Evolutionary conservation across 1,284 basidiomycete genomes (phyloP).

Genomic region (Melampsora medusae): DNA sequence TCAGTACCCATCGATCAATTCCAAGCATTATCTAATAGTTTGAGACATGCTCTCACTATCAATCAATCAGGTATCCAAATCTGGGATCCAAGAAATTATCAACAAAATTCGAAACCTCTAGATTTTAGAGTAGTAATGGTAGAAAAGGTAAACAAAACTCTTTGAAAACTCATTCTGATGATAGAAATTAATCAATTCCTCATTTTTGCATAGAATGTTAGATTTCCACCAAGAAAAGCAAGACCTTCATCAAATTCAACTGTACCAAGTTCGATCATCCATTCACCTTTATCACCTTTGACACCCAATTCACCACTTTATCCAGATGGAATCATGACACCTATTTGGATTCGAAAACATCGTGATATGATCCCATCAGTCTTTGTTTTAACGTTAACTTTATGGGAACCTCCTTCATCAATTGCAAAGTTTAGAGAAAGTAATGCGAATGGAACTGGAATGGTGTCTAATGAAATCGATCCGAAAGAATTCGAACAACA

Average conservation of each 20-base stretch:
- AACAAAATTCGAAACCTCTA: slow-evolving; percentile 56
- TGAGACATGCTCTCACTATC: slow-evolving; percentile 64
- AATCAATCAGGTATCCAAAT: slow-evolving; percentile 56
- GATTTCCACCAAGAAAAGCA: slow-evolving; percentile 82
- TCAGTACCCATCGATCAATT: slow-evolving; percentile 51
- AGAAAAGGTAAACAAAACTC: slow-evolving; percentile 63
- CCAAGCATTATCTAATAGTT: slow-evolving; percentile 63
- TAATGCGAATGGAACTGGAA: slow-evolving; percentile 4
- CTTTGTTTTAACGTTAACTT: slow-evolving; percentile 80
- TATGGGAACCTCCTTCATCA: slow-evolving; percentile 63
- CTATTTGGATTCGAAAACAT: slow-evolving; percentile 95
- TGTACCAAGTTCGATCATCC: slow-evolving; percentile 54
- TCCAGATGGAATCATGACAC: slow-evolving; percentile 91
- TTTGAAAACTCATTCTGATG: not conserved
- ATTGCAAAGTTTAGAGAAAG: not conserved
- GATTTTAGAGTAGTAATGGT: slow-evolving; percentile 77
- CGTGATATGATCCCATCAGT: slow-evolving; percentile 84
- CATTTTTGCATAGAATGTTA: slow-evolving; percentile 60
- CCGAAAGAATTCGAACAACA: slow-evolving; percentile 61
- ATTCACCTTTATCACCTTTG: slow-evolving; percentile 57
- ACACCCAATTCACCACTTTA: slow-evolving; percentile 69
- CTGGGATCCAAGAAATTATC: slow-evolving; percentile 55
- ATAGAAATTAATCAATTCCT: not conserved
- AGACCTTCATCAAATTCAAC: slow-evolving; percentile 58
- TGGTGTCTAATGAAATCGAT: not conserved